Percentiles rank a stretch among this genome's conserved stretches.
phyloP scores from a whole-genome alignment of 2,329 filamentous ascomycete species.

The Talaromyces islandicus region DNA sequence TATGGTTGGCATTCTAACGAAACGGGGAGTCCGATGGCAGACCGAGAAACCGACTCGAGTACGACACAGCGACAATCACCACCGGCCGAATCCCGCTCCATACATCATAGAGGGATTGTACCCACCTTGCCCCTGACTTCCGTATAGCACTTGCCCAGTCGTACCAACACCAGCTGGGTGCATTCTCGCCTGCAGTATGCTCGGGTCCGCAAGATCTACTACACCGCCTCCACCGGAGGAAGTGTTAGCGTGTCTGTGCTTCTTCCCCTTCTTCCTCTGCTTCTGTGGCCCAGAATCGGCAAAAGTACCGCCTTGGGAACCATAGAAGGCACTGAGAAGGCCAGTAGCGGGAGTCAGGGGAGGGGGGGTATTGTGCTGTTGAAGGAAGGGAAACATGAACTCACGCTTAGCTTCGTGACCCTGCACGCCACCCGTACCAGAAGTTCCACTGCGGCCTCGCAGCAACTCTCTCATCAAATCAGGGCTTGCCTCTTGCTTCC shows the following conservation, averaged over 20 bases:
- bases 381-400: constrained; percentile 91
- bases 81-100: constrained; percentile 60
- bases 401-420: constrained; percentile 93
- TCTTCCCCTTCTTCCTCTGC: constrained; percentile 99
- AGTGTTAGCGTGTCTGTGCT: constrained; percentile 99
- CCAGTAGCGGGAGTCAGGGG: constrained; percentile 88
- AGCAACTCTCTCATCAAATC: constrained; percentile 79
- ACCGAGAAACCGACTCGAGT: constrained; percentile 19
- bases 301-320: constrained; percentile 75
- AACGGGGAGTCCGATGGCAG: constrained; percentile 6
- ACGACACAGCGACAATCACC: constrained; percentile 45
- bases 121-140: constrained; percentile 84
- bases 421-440: constrained; percentile 59
- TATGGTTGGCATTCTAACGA: constrained; percentile 8
- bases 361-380: constrained; percentile 80
- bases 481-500: constrained; percentile 65
- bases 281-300: constrained; percentile 84
- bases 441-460: constrained; percentile 57
- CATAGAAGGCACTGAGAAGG: constrained; percentile 88
- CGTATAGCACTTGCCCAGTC: constrained; percentile 82
- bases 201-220: constrained; percentile 99
- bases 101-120: constrained; percentile 84
- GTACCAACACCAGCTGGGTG: constrained; percentile 75
- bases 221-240: constrained; percentile 99
- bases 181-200: constrained; percentile 96